A percentile compares a stretch with the other conserved stretches of the same genome.
These are phyloP conservation scores for Zygosaccharomyces lentus DNA, from an alignment of 805 yeast genomes.

Conservation along the genomic window DNA sequence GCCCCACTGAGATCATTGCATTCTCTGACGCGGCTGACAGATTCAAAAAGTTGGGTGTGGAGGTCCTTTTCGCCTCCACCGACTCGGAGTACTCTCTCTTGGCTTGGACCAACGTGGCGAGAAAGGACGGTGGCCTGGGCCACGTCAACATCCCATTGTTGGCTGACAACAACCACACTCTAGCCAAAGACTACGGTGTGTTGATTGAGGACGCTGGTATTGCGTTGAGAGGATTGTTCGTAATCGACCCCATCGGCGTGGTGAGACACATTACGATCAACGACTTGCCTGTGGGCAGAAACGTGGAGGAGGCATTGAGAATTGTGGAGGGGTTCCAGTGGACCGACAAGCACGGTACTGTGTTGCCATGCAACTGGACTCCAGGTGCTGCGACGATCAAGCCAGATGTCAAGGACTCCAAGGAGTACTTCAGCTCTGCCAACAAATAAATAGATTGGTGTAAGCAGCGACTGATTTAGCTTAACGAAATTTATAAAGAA, in stretches of 20 bases:
- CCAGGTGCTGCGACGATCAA: constrained; percentile 91
- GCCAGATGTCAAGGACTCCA: constrained; percentile 72
- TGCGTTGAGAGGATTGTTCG: constrained; percentile 96
- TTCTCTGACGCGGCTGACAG: constrained; percentile 92
- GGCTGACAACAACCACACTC: constrained; percentile 94
- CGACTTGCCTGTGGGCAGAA: constrained; percentile 99
- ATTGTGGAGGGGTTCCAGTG: constrained; percentile 98
- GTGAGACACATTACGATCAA: constrained; percentile 97
- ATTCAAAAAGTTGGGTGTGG: constrained; percentile 81
- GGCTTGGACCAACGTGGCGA: constrained; percentile 97
- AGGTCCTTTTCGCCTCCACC: constrained; percentile 93
- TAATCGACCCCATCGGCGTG: constrained; percentile 92
- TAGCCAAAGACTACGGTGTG: constrained; percentile 96
- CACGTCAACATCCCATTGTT: constrained; percentile 89
- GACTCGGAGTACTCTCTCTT: constrained; percentile 96
- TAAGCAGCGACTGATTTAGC: background rate
- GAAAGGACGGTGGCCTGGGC: constrained; percentile 98
- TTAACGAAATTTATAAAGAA: constrained; percentile 1
- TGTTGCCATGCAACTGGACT: constrained; percentile 99
- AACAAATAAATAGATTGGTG: constrained; percentile 36
- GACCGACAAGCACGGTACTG: constrained; percentile 99
- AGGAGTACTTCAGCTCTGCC: constrained; percentile 70
- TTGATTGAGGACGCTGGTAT: constrained; percentile 93
- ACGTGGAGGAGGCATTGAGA: constrained; percentile 96
- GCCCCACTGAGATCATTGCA: constrained; percentile 99